Percentiles rank a stretch among this genome's conserved stretches.
Conservation (phyloP, 768 basidiomycete genomes). For the Kwoniella dejecticola region DNA sequence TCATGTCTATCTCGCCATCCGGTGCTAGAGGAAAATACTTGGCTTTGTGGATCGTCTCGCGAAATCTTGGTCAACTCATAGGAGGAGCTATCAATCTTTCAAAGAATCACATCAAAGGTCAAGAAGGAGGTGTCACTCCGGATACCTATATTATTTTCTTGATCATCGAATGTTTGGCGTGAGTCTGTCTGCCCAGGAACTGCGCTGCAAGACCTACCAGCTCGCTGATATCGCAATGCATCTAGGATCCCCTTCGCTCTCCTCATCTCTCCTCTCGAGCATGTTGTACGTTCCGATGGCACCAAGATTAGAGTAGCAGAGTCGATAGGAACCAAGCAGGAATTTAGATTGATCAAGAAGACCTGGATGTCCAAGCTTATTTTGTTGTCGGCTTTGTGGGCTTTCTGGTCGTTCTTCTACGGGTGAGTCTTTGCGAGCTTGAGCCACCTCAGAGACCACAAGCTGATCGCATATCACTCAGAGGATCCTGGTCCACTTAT, state of each 20-base stretch:
- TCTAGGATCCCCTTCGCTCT: constrained; percentile 17
- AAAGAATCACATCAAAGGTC: constrained; percentile 17
- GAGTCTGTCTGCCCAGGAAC: not conserved
- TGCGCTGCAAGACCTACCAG: not conserved
- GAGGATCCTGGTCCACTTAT: constrained; percentile 36
- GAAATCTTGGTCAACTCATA: constrained; percentile 27
- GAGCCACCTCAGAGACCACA: not conserved
- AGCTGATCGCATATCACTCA: constrained; percentile 3
- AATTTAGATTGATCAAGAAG: constrained; percentile 25
- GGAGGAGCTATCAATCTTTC: constrained; percentile 31
- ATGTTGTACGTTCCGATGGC: constrained; percentile 33
- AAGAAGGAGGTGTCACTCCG: constrained; percentile 14
- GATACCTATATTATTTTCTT: constrained; percentile 24
- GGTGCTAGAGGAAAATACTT: constrained; percentile 33
- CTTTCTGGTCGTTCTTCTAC: constrained; percentile 26
- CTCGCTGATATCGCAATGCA: not conserved
- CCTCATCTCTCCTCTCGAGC: constrained; percentile 16
- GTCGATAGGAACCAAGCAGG: constrained; percentile 17
- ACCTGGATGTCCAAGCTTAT: constrained; percentile 21
- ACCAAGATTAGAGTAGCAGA: constrained; percentile 20
- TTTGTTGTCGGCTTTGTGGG: constrained; percentile 18
- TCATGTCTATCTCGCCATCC: constrained; percentile 25
- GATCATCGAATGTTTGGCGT: constrained; percentile 22
- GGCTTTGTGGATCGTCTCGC: constrained; percentile 26
- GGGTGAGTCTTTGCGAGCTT: not conserved